These are phyloP conservation scores for Jaenimonas drosophilae DNA, from an alignment of 208 protist species.

Conservation along the genomic window DNA sequence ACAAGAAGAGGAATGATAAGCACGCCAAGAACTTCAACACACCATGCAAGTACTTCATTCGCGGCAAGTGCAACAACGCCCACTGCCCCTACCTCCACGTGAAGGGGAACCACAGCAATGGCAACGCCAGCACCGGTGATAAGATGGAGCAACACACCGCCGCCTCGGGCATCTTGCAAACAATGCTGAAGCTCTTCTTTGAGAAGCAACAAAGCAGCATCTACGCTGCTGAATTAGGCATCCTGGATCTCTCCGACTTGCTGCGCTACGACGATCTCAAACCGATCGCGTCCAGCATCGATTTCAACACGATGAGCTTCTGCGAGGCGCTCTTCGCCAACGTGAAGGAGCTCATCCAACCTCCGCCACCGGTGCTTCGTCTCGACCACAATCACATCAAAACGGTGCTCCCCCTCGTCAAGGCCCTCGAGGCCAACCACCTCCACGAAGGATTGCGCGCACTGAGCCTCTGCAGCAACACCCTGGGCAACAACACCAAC, in stretches of 20 bases:
- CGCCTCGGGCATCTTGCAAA: constrained; percentile 33
- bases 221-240: constrained; percentile 31
- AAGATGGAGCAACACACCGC: neutral
- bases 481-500: too few relatives aligned
- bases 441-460: constrained; percentile 48
- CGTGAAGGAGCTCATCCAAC: constrained; percentile 49
- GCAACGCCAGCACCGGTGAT: constrained; percentile 6
- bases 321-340: constrained; percentile 65
- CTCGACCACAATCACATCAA: constrained; percentile 60
- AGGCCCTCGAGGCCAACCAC: constrained; percentile 43
- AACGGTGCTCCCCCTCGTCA: constrained; percentile 38
- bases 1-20: constrained; percentile 53
- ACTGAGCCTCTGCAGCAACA: constrained; percentile 56
- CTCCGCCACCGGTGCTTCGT: constrained; percentile 44
- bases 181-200: constrained; percentile 84
- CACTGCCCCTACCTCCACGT: constrained; percentile 68
- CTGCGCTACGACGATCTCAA: constrained; percentile 33
- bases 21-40: constrained; percentile 14
- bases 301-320: constrained; percentile 79
- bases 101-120: constrained; percentile 14
- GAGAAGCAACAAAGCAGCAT: constrained; percentile 70
- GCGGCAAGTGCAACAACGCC: constrained; percentile 59
- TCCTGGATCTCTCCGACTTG: constrained; percentile 58
- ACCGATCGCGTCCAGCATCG: constrained; percentile 44
- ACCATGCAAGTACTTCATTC: constrained; percentile 61